Conservation (phyloP, 208 protist species). For the Wallacemonas sp. region DNA sequence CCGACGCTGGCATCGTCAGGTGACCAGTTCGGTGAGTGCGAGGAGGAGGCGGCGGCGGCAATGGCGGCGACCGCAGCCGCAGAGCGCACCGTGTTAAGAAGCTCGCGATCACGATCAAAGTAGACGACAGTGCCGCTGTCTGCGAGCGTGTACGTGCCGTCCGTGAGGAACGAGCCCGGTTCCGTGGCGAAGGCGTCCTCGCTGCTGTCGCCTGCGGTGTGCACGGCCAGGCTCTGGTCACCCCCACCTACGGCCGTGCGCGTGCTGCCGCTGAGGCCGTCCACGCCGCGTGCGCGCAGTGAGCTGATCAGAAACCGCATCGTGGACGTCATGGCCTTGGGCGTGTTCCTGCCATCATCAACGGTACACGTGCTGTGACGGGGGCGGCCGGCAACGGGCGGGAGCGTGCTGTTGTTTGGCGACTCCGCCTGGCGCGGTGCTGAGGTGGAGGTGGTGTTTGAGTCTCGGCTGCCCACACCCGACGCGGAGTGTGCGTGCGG, state of each 20-base stretch:
- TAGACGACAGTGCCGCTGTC: slow-evolving; percentile 12
- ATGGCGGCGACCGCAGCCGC: background rate
- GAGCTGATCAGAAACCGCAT: slow-evolving; percentile 8
- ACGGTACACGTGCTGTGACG: background rate
- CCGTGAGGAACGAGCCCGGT: slow-evolving; percentile 4
- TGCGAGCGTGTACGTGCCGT: slow-evolving; percentile 3
- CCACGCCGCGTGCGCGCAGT: slow-evolving; percentile 8
- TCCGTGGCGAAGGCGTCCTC: slow-evolving; percentile 9
- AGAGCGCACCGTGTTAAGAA: background rate
- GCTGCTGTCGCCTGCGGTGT: slow-evolving; percentile 11
- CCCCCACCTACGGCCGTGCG: background rate
- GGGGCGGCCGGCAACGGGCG: background rate
- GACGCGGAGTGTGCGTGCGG: background rate
- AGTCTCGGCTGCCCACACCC: too few species aligned
- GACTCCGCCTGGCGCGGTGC: background rate
- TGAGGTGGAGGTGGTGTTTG: background rate
- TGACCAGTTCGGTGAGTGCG: too few species aligned
- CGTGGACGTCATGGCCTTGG: slow-evolving; percentile 4
- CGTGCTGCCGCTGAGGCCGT: background rate
- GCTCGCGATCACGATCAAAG: slow-evolving; percentile 1
- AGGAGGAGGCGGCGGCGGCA: background rate
- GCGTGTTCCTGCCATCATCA: background rate
- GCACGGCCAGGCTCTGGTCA: background rate
- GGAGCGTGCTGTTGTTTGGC: background rate
- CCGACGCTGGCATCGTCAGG: too few species aligned